Evolutionary conservation across 208 protist genomes (phyloP), one percentile per base, ranked within the genome.

Genomic region (Vickermania spadyakhi): DNA sequence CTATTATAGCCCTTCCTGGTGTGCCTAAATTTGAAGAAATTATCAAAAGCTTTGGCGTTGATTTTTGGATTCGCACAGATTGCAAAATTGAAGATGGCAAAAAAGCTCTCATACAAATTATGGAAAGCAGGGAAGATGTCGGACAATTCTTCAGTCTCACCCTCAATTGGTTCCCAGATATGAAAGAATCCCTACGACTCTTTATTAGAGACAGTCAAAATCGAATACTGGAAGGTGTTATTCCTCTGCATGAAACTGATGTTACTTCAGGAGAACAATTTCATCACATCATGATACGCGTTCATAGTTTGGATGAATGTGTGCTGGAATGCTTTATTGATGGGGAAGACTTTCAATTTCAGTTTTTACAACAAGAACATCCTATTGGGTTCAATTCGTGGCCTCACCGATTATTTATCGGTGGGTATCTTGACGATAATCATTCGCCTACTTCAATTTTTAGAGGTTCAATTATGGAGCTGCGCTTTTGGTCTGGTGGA

Each of bases 41-140:
- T 25, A 68, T 95, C 14, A 83, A 84, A 3, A 73, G 72, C 28
- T 88, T 91, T 28, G 69, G 67, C 11, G 64, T 95, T 7, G 88
- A 95, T 72, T 92, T 95, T 51, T 95, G 88, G 85, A 76, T 95
- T 28, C 78, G 79, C 50, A 90, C 77, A 0, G 84, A 90, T 69
- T 66, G 75, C 36, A 66, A 64, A 28, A 65, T 72, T 5, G 26
- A 53, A 0, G 74, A 80, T 28, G 74, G 72, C 28, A 82, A 83
- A 42, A 73, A 78, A 23, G 75, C 87, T 3, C 36, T 95, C 3
- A 11, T 95, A 23, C 79, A 95, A 36, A 85, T 95, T n/a, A 77
- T 86, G 63, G 84, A 95, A 31, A 84, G 84, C 2, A 74, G 79
- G 5, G 76, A 80, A 14, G 84, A 91, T 31, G 11, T 91, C 29